A percentile compares a stretch with the other conserved stretches of the same genome.
Conservation (phyloP, 495 filamentous ascomycete genomes). For the Daldinia childiae region DNA sequence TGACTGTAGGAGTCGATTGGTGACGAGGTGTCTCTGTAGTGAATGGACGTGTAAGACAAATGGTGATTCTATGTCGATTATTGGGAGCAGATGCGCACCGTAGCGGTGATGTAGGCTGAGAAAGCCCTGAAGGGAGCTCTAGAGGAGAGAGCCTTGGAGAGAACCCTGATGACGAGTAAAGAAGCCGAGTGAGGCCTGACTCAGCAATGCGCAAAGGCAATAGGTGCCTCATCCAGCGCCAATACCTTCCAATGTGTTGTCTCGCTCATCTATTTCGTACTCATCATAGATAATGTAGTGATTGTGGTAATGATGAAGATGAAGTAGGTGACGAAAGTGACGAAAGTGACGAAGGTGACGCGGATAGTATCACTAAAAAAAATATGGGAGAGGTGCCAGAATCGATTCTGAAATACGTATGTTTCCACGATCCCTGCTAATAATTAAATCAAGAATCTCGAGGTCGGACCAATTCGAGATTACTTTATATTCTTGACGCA, state of each 20-base stretch:
- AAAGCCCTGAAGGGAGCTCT: background rate
- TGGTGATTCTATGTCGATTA: background rate
- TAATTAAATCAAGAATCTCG: background rate
- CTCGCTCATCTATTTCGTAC: conserved; percentile 21
- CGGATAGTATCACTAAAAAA: conserved; percentile 14
- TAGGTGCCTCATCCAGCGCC: conserved; percentile 34
- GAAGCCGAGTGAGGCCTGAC: conserved; percentile 27
- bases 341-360: conserved; percentile 2
- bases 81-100: conserved; percentile 4
- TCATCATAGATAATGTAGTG: background rate
- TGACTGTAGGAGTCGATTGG: conserved; percentile 45
- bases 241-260: conserved; percentile 9
- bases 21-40: conserved; percentile 10
- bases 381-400: background rate
- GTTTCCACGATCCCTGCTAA: background rate
- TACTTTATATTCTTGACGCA: background rate
- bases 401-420: background rate
- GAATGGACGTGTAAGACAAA: conserved; percentile 20
- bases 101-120: conserved; percentile 6
- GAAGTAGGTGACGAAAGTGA: background rate
- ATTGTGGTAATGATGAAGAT: background rate
- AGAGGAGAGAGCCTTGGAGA: background rate
- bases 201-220: conserved; percentile 39
- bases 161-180: conserved; percentile 4
- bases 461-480: background rate